phyloP scores from a whole-genome alignment of 1,284 basidiomycete genomes.

The Meripilus lineatus region DNA sequence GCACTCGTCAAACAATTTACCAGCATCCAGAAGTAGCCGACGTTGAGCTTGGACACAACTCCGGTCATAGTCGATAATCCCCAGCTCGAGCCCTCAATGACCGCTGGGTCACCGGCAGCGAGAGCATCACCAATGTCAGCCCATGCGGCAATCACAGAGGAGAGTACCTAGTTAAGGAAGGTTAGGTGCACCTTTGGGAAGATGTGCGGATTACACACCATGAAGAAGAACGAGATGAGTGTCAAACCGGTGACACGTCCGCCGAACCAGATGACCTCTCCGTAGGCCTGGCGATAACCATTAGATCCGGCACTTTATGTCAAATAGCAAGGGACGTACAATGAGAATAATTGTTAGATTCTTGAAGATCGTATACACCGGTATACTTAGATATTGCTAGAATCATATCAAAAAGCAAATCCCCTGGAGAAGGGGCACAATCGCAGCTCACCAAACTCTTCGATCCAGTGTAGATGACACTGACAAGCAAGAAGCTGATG shows the following conservation, averaged over 20 bases:
- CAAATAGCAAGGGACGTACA: constrained; percentile 40
- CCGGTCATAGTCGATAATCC: constrained; percentile 42
- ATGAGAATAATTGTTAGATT: constrained; percentile 99
- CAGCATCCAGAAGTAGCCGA: constrained; percentile 97
- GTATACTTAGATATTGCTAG: constrained; percentile 91
- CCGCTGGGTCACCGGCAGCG: constrained; percentile 34
- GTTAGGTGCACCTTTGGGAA: background rate
- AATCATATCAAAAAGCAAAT: constrained; percentile 2
- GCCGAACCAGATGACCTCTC: constrained; percentile 96
- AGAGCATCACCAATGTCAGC: constrained; percentile 70
- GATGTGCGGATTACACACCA: constrained; percentile 51
- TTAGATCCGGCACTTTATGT: background rate
- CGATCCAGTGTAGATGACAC: constrained; percentile 97
- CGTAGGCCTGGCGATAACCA: constrained; percentile 72
- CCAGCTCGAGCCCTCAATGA: constrained; percentile 32
- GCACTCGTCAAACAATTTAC: constrained; percentile 91
- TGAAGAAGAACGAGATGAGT: constrained; percentile 86
- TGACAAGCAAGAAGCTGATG: constrained; percentile 88
- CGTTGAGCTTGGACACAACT: constrained; percentile 57
- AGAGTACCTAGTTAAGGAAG: constrained; percentile 61
- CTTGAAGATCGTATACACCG: constrained; percentile 98
- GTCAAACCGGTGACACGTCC: constrained; percentile 87
- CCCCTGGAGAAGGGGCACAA: background rate
- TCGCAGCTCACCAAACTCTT: constrained; percentile 84
- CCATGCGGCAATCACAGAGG: constrained; percentile 96